Base-by-base conservation (phyloP, 2,329 filamentous ascomycete genomes). In the Colletotrichum orbiculare region DNA sequence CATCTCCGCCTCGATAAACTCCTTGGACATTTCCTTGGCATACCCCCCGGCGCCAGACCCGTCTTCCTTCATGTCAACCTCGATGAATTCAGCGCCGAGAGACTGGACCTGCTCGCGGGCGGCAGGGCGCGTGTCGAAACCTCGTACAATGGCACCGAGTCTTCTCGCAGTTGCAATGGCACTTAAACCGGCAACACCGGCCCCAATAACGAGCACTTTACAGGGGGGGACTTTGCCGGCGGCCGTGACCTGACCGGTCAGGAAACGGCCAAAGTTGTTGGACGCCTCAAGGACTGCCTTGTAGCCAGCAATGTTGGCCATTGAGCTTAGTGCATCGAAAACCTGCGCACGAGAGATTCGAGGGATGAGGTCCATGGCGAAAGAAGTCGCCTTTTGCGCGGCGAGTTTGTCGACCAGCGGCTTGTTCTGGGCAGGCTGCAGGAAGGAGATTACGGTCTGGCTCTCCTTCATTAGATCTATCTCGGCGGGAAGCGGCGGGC, bases 251-350 rank as follows among this genome's bases (percentile, higher is more conserved):
- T 97, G 94, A 35, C 93, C 94, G 11, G 93, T 96, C 70, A 97
- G 79, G 73, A 96, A 97, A 49, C 93, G 88, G 56, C 93, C 93
- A 77, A 96, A 97, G 68, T 91, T 89, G 77, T 97, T 97, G 12
- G 92, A 94, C 1, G 93, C 94, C 76, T 97, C 93, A 47, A 97
- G 81, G 1, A 97, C 92, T 45, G 93, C 94, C 77, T 96, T 97
- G 80, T 97, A 97, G 0, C 94, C 94, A 25, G 93, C 92, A 79
- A 97, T 97, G 71, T 97, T 97, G 66, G 94, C 93, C 94, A 97
- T 97, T 9, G 92, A 96, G 76, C 92, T 94, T 60, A 97, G 83
- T 1, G 93, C 93, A 77, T 97, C 93, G 71, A 96, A 97, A 0
- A 92, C 89, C 75, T 97, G 94, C 1, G 94, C 93, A 50, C 94